phyloP scores from a whole-genome alignment of 2,329 filamentous ascomycete species.

The Ceratocystis albifundus region DNA sequence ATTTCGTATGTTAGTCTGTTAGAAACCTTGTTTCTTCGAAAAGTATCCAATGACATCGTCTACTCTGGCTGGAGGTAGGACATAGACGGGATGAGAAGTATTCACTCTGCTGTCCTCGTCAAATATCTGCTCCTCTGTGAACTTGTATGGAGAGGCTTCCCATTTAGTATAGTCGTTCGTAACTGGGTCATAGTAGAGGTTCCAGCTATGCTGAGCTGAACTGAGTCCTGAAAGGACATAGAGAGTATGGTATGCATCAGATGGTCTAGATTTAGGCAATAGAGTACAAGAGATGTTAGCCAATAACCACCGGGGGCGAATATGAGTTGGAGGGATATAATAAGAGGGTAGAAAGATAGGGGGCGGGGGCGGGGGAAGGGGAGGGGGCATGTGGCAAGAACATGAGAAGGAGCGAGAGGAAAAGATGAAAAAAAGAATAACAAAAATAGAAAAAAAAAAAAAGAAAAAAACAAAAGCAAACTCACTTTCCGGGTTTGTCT shows the following conservation, averaged over 20 bases:
- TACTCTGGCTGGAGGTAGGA: conserved; percentile 61
- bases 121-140: conserved; percentile 41
- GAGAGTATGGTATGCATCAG: conserved; percentile 86
- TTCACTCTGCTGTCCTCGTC: conserved; percentile 58
- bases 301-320: conserved; percentile 15
- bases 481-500: conserved; percentile 86
- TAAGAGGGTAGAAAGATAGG: background rate
- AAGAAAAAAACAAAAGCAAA: conserved; percentile 25
- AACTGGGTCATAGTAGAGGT: conserved; percentile 30
- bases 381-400: background rate
- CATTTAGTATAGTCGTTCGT: conserved; percentile 19
- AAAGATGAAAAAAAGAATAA: conserved; percentile 9
- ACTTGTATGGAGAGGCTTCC: conserved; percentile 15
- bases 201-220: conserved; percentile 61
- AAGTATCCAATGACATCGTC: conserved; percentile 56
- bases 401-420: conserved; percentile 13
- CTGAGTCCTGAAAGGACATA: conserved; percentile 83
- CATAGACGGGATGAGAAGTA: conserved; percentile 72
- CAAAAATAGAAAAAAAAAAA: conserved; percentile 9
- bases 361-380: too few species aligned
- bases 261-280: conserved; percentile 39
- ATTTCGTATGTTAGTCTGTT: conserved; percentile 26
- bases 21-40: conserved; percentile 46
- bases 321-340: background rate
- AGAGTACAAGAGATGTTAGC: background rate